Percentiles rank a stretch among this genome's conserved stretches.
Evolutionary conservation across 345 rosid genomes (phyloP).

Genomic region (Acer campestre): DNA sequence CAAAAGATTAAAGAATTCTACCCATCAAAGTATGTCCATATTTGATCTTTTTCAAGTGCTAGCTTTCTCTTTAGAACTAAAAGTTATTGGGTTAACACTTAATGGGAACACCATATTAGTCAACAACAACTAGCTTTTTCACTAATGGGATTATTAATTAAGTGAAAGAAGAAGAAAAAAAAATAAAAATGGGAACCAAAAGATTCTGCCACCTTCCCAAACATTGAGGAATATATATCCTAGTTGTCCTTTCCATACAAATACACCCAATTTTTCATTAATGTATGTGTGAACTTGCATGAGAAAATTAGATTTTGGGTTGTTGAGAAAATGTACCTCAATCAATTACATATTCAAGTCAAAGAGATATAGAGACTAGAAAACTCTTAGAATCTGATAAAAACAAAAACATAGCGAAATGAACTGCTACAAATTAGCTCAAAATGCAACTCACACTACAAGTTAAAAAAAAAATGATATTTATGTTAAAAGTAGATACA

Average conservation of each 20-base stretch:
- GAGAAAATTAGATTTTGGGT: neutral
- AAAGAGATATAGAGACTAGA: too few species aligned
- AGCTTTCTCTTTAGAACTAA: conserved; percentile 33
- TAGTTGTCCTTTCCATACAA: neutral
- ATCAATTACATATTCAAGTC: neutral
- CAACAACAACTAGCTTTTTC: neutral
- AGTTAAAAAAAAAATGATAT: too few species aligned
- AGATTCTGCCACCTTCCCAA: neutral
- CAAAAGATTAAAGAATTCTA: conserved; percentile 27
- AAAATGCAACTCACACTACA: too few species aligned
- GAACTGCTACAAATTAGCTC: too few species aligned
- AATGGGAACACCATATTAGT: conserved; percentile 10
- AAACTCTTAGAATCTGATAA: neutral
- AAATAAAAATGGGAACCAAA: neutral
- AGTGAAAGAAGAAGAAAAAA: neutral
- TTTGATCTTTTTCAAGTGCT: conserved; percentile 21
- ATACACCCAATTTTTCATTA: neutral
- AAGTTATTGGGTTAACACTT: neutral
- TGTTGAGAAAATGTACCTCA: neutral
- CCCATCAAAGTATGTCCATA: conserved; percentile 54
- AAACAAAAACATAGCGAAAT: too few species aligned
- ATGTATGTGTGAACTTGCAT: neutral
- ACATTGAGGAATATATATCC: neutral
- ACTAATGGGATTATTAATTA: conserved; percentile 13
- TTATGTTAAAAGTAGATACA: too few species aligned